Percentiles rank a stretch among this genome's conserved stretches.
Conservation (phyloP, 257 asterid species). For the Nicotiana noctiflora region DNA sequence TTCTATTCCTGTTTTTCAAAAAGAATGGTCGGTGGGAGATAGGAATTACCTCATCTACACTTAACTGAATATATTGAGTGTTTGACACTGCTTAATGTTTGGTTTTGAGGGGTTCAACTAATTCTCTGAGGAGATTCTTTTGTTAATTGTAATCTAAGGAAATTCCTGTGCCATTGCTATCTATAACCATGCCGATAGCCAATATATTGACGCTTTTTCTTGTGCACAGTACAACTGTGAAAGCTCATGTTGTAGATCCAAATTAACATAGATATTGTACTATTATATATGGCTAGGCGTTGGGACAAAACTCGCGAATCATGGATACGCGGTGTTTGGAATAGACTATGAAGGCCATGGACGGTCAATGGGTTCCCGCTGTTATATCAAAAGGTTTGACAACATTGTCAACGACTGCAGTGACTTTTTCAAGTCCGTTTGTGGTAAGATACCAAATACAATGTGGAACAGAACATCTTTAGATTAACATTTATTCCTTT, state of each 20-base stretch:
- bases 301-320: constrained; percentile 58
- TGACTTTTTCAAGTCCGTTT: constrained; percentile 56
- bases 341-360: constrained; percentile 96
- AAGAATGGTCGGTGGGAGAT: not conserved
- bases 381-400: constrained; percentile 75
- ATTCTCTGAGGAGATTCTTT: not conserved
- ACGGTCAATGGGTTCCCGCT: constrained; percentile 69
- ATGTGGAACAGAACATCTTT: not conserved
- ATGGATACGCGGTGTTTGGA: constrained; percentile 79
- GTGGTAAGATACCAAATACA: constrained; percentile 40
- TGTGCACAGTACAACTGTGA: not conserved
- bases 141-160: not conserved
- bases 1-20: not conserved
- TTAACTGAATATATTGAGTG: not conserved
- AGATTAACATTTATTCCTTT: not conserved
- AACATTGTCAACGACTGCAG: constrained; percentile 64
- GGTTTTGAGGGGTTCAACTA: not conserved
- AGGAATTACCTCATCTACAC: not conserved
- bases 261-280: not conserved
- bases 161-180: not conserved
- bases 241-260: not conserved
- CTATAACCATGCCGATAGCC: not conserved
- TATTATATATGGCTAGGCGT: constrained; percentile 38
- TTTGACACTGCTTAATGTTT: not conserved
- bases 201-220: not conserved